Percentiles rank a stretch among this genome's conserved stretches.
These are phyloP conservation scores for Trichomonascaceae sp. DNA, from an alignment of 1,139 yeast genomes.

Conservation along the genomic window DNA sequence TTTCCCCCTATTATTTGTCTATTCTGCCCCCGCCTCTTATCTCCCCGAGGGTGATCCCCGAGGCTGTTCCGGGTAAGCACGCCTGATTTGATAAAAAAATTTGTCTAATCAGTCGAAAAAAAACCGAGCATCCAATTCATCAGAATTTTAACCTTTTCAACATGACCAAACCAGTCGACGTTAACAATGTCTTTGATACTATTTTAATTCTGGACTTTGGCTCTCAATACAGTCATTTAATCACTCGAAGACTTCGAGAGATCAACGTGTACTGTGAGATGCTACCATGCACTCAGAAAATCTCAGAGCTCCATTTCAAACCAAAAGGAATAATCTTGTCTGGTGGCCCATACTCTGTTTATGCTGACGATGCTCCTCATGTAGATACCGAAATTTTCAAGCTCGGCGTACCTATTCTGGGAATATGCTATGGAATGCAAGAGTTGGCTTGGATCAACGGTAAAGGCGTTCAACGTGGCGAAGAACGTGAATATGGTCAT, in stretches of 20 bases:
- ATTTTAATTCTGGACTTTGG: conserved; percentile 96
- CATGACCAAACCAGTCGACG: conserved; percentile 34
- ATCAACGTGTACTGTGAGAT: conserved; percentile 97
- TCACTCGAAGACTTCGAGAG: conserved; percentile 96
- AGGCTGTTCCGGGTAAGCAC: neutral
- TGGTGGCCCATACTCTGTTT: conserved; percentile 98
- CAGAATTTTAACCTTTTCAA: neutral
- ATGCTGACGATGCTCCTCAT: conserved; percentile 92
- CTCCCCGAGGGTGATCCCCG: no score
- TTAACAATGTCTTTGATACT: conserved; percentile 86
- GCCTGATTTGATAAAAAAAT: neutral
- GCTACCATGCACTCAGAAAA: conserved; percentile 98
- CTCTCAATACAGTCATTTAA: conserved; percentile 94
- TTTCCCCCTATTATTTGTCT: no score
- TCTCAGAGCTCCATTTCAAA: conserved; percentile 82
- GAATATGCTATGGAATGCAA: conserved; percentile 99
- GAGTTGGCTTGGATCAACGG: conserved; percentile 98
- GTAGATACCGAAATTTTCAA: conserved; percentile 92
- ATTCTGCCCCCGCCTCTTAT: no score
- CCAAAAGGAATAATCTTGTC: conserved; percentile 96
- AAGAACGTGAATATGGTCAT: conserved; percentile 97
- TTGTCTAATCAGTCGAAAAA: neutral
- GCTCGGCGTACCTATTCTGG: conserved; percentile 87
- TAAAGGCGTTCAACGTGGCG: conserved; percentile 92
- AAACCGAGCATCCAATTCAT: neutral